Evolutionary conservation across 768 basidiomycete species (phyloP).

Genomic region (Exidia glandulosa): DNA sequence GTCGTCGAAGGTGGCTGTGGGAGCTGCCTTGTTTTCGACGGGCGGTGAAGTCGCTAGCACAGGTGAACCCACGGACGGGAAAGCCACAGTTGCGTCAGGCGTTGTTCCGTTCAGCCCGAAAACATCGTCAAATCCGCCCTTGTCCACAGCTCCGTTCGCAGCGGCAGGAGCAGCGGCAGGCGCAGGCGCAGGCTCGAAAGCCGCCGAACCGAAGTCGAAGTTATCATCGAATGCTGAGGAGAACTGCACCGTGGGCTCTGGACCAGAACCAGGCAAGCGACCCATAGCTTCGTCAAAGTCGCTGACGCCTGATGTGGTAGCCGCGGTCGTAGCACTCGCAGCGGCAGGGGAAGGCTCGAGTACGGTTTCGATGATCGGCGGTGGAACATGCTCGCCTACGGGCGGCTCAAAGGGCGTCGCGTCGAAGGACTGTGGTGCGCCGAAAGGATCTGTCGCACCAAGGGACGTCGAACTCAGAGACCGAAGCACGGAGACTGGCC

Average conservation of each 20-base stretch:
- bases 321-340: background rate
- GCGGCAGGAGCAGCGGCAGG: slow-evolving; percentile 12
- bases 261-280: slow-evolving; percentile 30
- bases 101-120: slow-evolving; percentile 32
- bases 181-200: slow-evolving; percentile 10
- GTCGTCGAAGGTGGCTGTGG: background rate
- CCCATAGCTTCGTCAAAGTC: slow-evolving; percentile 72
- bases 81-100: slow-evolving; percentile 1
- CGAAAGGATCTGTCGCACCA: slow-evolving; percentile 40
- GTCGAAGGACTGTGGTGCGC: slow-evolving; percentile 43
- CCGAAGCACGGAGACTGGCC: background rate
- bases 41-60: slow-evolving; percentile 16
- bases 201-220: slow-evolving; percentile 48
- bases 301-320: slow-evolving; percentile 24
- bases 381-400: slow-evolving; percentile 1
- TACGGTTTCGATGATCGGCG: slow-evolving; percentile 4
- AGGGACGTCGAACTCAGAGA: background rate
- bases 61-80: slow-evolving; percentile 24
- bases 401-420: slow-evolving; percentile 3
- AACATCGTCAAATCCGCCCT: slow-evolving; percentile 38
- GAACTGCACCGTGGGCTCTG: slow-evolving; percentile 41
- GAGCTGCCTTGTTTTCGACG: background rate
- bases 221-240: slow-evolving; percentile 53
- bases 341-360: background rate
- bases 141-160: slow-evolving; percentile 8